These are phyloP conservation scores for Aleurites moluccanus DNA, from an alignment of 441 rosid species.

Conservation along the genomic window DNA sequence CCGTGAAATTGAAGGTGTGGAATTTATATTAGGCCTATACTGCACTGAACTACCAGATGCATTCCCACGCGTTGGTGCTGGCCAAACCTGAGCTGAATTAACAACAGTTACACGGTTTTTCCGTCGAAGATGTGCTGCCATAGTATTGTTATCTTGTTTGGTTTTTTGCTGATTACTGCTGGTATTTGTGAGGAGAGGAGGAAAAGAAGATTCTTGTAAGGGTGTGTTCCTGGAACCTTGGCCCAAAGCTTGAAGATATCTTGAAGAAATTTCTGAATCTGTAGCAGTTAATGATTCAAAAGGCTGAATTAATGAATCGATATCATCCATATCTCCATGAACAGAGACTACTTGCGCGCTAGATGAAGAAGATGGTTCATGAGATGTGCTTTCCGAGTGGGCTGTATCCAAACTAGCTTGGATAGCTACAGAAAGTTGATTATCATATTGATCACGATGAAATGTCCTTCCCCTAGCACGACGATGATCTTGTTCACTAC, in stretches of 20 bases:
- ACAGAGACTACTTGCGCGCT: slow-evolving; percentile 41
- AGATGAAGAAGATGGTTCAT: slow-evolving; percentile 54
- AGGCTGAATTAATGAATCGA: slow-evolving; percentile 61
- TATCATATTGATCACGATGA: slow-evolving; percentile 64
- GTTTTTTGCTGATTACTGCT: slow-evolving; percentile 46
- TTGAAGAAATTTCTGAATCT: slow-evolving; percentile 62
- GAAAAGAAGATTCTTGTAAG: slow-evolving; percentile 78
- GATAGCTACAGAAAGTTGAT: slow-evolving; percentile 65
- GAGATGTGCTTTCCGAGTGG: slow-evolving; percentile 40
- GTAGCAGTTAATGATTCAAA: slow-evolving; percentile 59
- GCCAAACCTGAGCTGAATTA: slow-evolving; percentile 63
- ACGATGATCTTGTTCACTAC: slow-evolving; percentile 69
- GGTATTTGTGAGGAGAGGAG: slow-evolving; percentile 59
- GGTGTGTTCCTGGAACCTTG: slow-evolving; percentile 46
- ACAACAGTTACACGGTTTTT: slow-evolving; percentile 31
- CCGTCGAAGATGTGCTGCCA: slow-evolving; percentile 70
- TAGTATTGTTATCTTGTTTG: slow-evolving; percentile 50
- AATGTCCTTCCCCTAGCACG: slow-evolving; percentile 73
- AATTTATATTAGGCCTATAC: slow-evolving; percentile 39
- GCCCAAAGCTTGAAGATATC: slow-evolving; percentile 85
- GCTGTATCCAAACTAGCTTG: slow-evolving; percentile 64
- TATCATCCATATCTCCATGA: slow-evolving; percentile 38
- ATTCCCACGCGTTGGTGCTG: slow-evolving; percentile 43
- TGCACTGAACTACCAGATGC: slow-evolving; percentile 40
- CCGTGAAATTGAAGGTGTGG: slow-evolving; percentile 27